Evolutionary conservation across 2,329 filamentous ascomycete genomes (phyloP).

Genomic region (Mycosphaerella sp.): DNA sequence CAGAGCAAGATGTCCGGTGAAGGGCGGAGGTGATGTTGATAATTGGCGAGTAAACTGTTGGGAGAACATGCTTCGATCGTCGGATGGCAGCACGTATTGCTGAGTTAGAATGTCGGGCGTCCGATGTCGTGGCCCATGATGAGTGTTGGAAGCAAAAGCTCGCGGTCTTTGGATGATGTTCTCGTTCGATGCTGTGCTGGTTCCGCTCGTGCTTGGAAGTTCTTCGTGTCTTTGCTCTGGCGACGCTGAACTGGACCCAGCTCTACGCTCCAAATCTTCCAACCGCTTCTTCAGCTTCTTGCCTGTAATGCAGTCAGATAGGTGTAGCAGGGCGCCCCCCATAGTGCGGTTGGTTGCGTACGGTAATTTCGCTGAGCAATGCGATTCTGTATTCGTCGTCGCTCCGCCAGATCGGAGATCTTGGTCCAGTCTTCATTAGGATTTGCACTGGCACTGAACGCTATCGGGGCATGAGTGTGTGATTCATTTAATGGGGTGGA

Average conservation of each 20-base stretch:
- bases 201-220: constrained; percentile 36
- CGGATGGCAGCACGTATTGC: constrained; percentile 36
- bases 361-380: constrained; percentile 98
- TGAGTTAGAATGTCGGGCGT: constrained; percentile 28
- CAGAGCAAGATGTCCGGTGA: constrained; percentile 58
- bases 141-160: constrained; percentile 18
- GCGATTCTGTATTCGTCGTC: constrained; percentile 90
- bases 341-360: constrained; percentile 34
- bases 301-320: constrained; percentile 47
- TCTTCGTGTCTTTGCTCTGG: constrained; percentile 54
- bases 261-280: constrained; percentile 76
- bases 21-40: constrained; percentile 65
- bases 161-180: constrained; percentile 23
- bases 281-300: constrained; percentile 89
- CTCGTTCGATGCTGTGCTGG: constrained; percentile 6
- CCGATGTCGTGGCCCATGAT: constrained; percentile 20
- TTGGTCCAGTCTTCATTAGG: constrained; percentile 99
- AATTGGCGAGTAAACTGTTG: constrained; percentile 62
- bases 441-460: constrained; percentile 89
- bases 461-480: background rate
- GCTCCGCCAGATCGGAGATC: constrained; percentile 93
- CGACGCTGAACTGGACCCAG: constrained; percentile 56
- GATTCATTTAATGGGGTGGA: background rate
- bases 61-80: constrained; percentile 61
- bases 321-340: background rate